Evolutionary conservation across 208 protist species (phyloP).

Genomic region (Trypanosoma caninum): DNA sequence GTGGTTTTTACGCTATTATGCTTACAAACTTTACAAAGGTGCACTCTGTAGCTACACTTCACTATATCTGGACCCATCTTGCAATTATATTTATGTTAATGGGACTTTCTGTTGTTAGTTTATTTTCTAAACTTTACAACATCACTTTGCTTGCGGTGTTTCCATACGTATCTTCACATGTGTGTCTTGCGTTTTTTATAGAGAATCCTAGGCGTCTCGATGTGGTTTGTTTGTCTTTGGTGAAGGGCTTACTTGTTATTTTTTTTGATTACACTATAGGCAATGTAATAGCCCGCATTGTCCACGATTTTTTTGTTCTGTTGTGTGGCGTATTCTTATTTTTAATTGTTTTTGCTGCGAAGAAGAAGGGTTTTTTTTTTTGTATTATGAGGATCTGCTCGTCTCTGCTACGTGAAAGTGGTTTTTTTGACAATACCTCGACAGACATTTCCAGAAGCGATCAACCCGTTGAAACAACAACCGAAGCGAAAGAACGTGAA

Average conservation of each 20-base stretch:
- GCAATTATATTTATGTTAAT: slow-evolving; percentile 42
- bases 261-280: slow-evolving; percentile 65
- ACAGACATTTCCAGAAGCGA: too few species aligned
- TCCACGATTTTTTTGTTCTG: slow-evolving; percentile 53
- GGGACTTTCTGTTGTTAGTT: slow-evolving; percentile 64
- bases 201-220: slow-evolving; percentile 15
- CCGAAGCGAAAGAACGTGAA: too few species aligned
- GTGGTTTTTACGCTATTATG: slow-evolving; percentile 28
- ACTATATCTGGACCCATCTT: slow-evolving; percentile 58
- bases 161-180: slow-evolving; percentile 64
- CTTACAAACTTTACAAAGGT: slow-evolving; percentile 42
- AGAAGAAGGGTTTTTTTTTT: slow-evolving; percentile 20
- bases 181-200: slow-evolving; percentile 63
- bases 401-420: background rate
- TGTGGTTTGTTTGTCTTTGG: slow-evolving; percentile 27
- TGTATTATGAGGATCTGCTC: background rate
- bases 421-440: background rate
- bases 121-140: slow-evolving; percentile 60
- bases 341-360: slow-evolving; percentile 30
- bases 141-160: slow-evolving; percentile 54
- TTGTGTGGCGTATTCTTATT: slow-evolving; percentile 28
- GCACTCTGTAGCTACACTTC: slow-evolving; percentile 36
- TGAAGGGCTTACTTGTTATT: slow-evolving; percentile 29
- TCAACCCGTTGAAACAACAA: too few species aligned
- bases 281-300: slow-evolving; percentile 45